A percentile compares a stretch with the other conserved stretches of the same genome.
Conservation (phyloP, 1,139 yeast species). For the Pichia sp. region DNA sequence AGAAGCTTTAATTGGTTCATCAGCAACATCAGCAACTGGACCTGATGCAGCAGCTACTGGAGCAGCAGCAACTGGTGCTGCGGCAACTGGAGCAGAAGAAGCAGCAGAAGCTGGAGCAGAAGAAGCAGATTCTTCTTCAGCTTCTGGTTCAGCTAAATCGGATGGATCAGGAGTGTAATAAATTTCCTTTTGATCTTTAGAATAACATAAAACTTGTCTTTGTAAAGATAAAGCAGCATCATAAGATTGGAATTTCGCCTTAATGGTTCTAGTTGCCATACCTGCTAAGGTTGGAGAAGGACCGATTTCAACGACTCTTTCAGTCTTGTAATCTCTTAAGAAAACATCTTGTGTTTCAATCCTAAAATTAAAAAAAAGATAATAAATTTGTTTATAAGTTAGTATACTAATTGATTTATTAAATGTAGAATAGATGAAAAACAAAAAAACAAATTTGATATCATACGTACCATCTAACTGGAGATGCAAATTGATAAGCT, state of each 20-base stretch:
- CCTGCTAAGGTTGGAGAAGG: constrained; percentile 99
- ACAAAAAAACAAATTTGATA: background rate
- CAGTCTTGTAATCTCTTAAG: constrained; percentile 89
- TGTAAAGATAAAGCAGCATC: constrained; percentile 96
- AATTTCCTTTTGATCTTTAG: constrained; percentile 93
- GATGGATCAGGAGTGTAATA: constrained; percentile 90
- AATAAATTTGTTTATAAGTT: background rate
- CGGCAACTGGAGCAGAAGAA: constrained; percentile 45
- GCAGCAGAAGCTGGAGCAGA: constrained; percentile 39
- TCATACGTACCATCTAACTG: constrained; percentile 77
- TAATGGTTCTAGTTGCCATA: constrained; percentile 95
- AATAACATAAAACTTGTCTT: constrained; percentile 92
- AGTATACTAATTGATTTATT: constrained; percentile 4
- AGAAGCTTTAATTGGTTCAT: constrained; percentile 82
- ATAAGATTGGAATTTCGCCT: constrained; percentile 92
- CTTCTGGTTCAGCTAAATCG: constrained; percentile 41
- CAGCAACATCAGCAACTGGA: constrained; percentile 78
- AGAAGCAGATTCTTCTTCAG: constrained; percentile 37
- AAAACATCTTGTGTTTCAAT: constrained; percentile 98
- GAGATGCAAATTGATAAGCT: constrained; percentile 98
- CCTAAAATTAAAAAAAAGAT: constrained; percentile 21
- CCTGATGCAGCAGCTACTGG: constrained; percentile 59
- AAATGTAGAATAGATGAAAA: too few species aligned
- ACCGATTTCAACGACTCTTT: constrained; percentile 95
- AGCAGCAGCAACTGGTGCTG: constrained; percentile 55